Percentiles rank a stretch among this genome's conserved stretches.
Conservation (phyloP, 192 early-diverging fungal genomes). For the Podila clonocystis region DNA sequence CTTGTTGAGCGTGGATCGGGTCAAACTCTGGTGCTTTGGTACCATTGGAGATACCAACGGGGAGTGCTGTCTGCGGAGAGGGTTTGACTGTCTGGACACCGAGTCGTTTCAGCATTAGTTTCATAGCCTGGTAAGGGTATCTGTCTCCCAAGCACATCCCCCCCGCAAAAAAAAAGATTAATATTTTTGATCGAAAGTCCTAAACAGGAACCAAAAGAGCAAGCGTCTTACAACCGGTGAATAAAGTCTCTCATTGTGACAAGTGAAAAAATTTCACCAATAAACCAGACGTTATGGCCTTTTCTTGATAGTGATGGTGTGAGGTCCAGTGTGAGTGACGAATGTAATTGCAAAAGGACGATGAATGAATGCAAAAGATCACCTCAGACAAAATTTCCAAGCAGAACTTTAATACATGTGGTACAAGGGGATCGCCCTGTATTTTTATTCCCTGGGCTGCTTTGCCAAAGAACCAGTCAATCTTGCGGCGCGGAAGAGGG, state of each 20-base stretch:
- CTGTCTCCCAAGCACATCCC: neutral
- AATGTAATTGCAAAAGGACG: too few relatives aligned
- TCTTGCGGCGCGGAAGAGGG: conserved; percentile 42
- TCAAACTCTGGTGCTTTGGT: conserved; percentile 1
- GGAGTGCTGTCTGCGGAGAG: neutral
- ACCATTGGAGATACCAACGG: neutral
- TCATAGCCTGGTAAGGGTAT: conserved; percentile 33
- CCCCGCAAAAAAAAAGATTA: neutral
- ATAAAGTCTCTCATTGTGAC: conserved; percentile 32
- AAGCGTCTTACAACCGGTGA: conserved; percentile 18
- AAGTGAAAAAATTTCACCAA: neutral
- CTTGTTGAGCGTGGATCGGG: conserved; percentile 10
- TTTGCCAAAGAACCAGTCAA: conserved; percentile 42
- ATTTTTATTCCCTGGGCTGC: neutral
- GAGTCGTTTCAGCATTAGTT: conserved; percentile 15
- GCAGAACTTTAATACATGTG: too few relatives aligned
- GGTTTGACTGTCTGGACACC: neutral
- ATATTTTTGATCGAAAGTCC: neutral
- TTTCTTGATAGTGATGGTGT: too few relatives aligned
- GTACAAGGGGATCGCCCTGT: neutral
- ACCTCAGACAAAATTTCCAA: too few relatives aligned
- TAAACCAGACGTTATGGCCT: neutral
- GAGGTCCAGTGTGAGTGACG: too few relatives aligned
- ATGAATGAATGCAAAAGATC: too few relatives aligned
- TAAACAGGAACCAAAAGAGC: neutral